Conservation (phyloP, 2,329 filamentous ascomycete genomes). For the Aspergillus sp. region DNA sequence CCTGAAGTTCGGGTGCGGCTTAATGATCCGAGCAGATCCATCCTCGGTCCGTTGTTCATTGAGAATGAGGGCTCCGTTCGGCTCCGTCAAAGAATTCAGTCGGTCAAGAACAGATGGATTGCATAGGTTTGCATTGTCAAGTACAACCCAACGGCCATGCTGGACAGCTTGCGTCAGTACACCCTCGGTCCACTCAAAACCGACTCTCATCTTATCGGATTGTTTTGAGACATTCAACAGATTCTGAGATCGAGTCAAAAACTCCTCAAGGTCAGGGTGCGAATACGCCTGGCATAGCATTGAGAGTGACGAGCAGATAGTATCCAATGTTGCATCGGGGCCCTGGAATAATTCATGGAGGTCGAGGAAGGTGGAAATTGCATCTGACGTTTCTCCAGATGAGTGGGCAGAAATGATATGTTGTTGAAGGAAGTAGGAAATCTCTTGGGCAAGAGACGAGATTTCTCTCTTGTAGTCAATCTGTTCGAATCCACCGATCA, state of each 20-base stretch:
- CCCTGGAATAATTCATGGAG: slow-evolving; percentile 28
- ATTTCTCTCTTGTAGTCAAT: slow-evolving; percentile 74
- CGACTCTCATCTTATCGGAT: slow-evolving; percentile 61
- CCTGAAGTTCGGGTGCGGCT: slow-evolving; percentile 79
- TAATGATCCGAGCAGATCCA: slow-evolving; percentile 74
- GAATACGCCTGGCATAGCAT: slow-evolving; percentile 38
- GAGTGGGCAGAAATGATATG: slow-evolving; percentile 28
- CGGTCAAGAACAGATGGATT: slow-evolving; percentile 91
- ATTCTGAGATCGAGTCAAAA: slow-evolving; percentile 46
- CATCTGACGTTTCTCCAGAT: slow-evolving; percentile 13
- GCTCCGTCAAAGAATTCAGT: slow-evolving; percentile 89
- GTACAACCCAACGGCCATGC: slow-evolving; percentile 82
- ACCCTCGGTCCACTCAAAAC: slow-evolving; percentile 95
- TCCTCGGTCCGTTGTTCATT: slow-evolving; percentile 86
- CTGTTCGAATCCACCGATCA: slow-evolving; percentile 96
- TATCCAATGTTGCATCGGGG: slow-evolving; percentile 24
- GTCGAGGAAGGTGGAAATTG: slow-evolving; percentile 22
- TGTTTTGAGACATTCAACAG: slow-evolving; percentile 51
- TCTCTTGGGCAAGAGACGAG: slow-evolving; percentile 53
- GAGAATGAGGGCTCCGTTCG: slow-evolving; percentile 79
- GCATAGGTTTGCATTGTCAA: slow-evolving; percentile 97
- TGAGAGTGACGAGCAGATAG: slow-evolving; percentile 25
- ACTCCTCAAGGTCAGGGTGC: slow-evolving; percentile 42
- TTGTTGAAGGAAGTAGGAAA: slow-evolving; percentile 50
- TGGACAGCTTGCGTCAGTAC: slow-evolving; percentile 83